These are phyloP conservation scores for Neopestalotiopsis rosae DNA, from an alignment of 2,329 filamentous ascomycete species.

Conservation along the genomic window DNA sequence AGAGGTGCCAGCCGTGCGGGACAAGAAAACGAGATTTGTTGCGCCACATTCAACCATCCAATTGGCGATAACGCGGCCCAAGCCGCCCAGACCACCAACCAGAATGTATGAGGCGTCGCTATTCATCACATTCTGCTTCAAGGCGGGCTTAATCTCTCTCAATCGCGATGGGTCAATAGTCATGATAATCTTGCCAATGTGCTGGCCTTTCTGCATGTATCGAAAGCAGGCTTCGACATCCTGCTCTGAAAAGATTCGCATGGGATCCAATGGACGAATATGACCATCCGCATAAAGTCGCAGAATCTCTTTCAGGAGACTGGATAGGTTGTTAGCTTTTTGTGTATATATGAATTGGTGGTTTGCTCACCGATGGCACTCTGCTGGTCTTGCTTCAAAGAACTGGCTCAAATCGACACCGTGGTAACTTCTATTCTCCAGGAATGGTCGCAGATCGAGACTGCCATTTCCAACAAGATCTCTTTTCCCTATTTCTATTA, in stretches of 20 bases:
- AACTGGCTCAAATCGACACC: slow-evolving; percentile 39
- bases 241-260: slow-evolving; percentile 28
- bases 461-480: slow-evolving; percentile 45
- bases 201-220: slow-evolving; percentile 43
- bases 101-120: slow-evolving; percentile 23
- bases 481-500: slow-evolving; percentile 53
- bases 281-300: slow-evolving; percentile 21
- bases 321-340: background rate
- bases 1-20: slow-evolving; percentile 13
- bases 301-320: slow-evolving; percentile 24
- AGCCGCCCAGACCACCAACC: slow-evolving; percentile 27
- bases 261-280: slow-evolving; percentile 21
- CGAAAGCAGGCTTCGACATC: slow-evolving; percentile 40
- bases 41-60: slow-evolving; percentile 27
- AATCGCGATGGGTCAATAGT: slow-evolving; percentile 26
- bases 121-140: background rate
- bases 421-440: slow-evolving; percentile 38
- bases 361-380: background rate
- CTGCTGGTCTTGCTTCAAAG: slow-evolving; percentile 18
- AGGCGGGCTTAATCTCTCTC: background rate
- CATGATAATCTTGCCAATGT: slow-evolving; percentile 48
- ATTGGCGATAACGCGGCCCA: slow-evolving; percentile 22
- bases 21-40: slow-evolving; percentile 23
- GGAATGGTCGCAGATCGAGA: slow-evolving; percentile 52
- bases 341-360: background rate